phyloP scores from a whole-genome alignment of 164 flowering plant species.

The Vitis rotundifolia region DNA sequence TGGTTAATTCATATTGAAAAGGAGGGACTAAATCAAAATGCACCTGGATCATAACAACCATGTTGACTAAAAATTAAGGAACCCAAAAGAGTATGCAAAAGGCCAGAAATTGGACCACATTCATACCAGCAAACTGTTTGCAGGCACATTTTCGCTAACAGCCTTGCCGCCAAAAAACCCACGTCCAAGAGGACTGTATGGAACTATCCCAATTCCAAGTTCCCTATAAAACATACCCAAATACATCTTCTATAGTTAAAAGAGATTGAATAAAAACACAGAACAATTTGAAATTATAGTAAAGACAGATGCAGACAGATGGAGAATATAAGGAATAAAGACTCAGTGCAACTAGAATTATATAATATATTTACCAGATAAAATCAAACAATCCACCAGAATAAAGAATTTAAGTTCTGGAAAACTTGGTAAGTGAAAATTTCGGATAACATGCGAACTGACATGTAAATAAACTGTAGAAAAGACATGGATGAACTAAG shows the following conservation, averaged over 20 bases:
- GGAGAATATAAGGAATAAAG: too few species aligned
- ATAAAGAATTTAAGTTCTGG: too few species aligned
- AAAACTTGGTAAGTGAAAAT: too few species aligned
- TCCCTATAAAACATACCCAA: background rate
- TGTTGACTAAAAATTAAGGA: background rate
- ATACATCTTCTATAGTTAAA: background rate
- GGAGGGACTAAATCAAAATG: too few species aligned
- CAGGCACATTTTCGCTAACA: constrained; percentile 2
- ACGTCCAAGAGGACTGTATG: constrained; percentile 44
- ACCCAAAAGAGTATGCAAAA: background rate
- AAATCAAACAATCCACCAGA: too few species aligned
- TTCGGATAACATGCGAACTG: too few species aligned
- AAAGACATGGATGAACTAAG: background rate
- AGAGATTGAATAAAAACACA: too few species aligned
- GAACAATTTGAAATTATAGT: background rate
- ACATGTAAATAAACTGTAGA: background rate
- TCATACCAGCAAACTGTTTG: constrained; percentile 17
- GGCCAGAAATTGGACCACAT: background rate
- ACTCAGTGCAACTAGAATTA: too few species aligned
- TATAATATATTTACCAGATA: too few species aligned
- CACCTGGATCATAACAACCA: too few species aligned
- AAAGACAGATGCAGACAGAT: background rate
- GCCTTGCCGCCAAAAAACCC: constrained; percentile 38
- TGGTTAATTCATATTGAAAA: background rate
- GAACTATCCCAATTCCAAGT: constrained; percentile 11